Conservation (phyloP, 441 rosid genomes). For the Erodium trifolium region DNA sequence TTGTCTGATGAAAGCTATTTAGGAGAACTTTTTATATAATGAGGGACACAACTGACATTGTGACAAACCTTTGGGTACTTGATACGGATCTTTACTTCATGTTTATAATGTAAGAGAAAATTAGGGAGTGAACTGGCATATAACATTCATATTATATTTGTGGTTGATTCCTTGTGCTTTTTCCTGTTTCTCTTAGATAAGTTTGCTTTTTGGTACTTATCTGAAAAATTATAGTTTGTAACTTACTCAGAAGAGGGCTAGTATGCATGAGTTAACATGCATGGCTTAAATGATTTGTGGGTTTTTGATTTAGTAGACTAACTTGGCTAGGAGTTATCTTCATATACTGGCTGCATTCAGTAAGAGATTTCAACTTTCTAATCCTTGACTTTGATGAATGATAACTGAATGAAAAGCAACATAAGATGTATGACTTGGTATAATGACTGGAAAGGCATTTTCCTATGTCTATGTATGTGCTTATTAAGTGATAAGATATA, state of each 20-base stretch:
- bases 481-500: not conserved
- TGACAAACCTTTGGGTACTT: not conserved
- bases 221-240: not conserved
- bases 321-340: not conserved
- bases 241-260: not conserved
- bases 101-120: not conserved
- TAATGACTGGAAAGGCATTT: not conserved
- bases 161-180: not conserved
- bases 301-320: not conserved
- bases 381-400: no score
- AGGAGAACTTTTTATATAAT: not conserved
- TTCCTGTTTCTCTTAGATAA: not conserved
- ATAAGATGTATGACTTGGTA: not conserved
- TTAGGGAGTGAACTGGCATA: not conserved
- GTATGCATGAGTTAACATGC: not conserved
- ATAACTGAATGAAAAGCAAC: no score
- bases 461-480: not conserved
- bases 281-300: not conserved
- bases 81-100: not conserved
- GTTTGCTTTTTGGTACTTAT: not conserved
- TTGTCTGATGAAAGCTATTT: not conserved
- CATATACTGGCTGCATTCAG: not conserved
- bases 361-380: not conserved
- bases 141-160: not conserved
- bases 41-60: not conserved